Conservation (phyloP, 75 land plant genomes). For the Cryptomeria japonica region DNA sequence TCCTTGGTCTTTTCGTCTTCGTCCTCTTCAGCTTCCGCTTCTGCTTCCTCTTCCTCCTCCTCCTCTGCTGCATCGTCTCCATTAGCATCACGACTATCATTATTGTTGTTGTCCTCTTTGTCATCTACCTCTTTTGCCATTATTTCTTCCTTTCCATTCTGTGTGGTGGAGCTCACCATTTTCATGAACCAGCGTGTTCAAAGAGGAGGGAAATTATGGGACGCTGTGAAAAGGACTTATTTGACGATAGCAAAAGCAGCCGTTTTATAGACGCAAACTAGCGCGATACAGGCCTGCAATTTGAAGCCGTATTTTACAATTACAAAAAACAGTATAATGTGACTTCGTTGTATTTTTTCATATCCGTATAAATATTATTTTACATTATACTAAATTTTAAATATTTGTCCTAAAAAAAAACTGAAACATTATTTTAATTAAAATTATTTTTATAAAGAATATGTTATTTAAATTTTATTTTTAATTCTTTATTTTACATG, state of each 20-base stretch:
- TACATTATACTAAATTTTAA: too few relatives aligned
- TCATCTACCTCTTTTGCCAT: neutral
- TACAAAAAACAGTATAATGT: too few relatives aligned
- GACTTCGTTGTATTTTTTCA: too few relatives aligned
- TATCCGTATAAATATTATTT: too few relatives aligned
- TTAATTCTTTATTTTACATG: too few relatives aligned
- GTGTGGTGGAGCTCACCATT: neutral
- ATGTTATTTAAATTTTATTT: too few relatives aligned
- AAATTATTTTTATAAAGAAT: too few relatives aligned
- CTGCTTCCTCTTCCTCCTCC: slow-evolving; percentile 14
- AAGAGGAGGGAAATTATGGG: neutral
- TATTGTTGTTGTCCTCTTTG: neutral
- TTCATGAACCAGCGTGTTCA: neutral
- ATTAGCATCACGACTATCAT: neutral
- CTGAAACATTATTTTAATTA: too few relatives aligned
- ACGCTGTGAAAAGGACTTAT: neutral
- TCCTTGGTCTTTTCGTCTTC: slow-evolving; percentile 16
- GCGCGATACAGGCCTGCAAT: neutral
- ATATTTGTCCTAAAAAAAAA: too few relatives aligned
- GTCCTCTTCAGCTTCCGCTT: slow-evolving; percentile 13
- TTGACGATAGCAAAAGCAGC: neutral
- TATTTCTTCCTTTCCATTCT: neutral
- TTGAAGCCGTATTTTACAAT: too few relatives aligned
- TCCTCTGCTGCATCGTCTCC: neutral
- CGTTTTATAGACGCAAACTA: neutral